These are phyloP conservation scores for Iberis amara DNA, from an alignment of 441 rosid species.

Conservation along the genomic window DNA sequence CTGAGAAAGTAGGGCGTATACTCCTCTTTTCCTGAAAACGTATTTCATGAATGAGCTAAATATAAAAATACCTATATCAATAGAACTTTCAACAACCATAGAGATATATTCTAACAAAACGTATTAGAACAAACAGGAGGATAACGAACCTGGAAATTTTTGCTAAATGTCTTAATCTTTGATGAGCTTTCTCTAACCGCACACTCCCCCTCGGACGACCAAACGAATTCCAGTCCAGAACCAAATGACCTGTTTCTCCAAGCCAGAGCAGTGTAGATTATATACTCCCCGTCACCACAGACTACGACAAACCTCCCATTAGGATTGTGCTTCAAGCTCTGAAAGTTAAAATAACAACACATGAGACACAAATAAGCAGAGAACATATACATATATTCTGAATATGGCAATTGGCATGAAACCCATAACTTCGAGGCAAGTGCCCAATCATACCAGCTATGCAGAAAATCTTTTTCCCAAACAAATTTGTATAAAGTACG, in stretches of 20 bases:
- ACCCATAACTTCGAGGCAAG: conserved; percentile 7
- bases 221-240: conserved; percentile 84
- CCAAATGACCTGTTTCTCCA: conserved; percentile 99
- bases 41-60: conserved; percentile 8
- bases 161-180: conserved; percentile 80
- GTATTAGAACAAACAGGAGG: conserved; percentile 1
- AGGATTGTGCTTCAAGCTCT: conserved; percentile 97
- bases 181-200: conserved; percentile 93
- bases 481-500: conserved; percentile 11
- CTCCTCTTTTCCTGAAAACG: conserved; percentile 74
- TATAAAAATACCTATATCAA: not conserved
- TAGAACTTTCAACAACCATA: conserved; percentile 6
- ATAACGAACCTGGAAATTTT: conserved; percentile 79
- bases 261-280: conserved; percentile 90
- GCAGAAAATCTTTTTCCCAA: conserved; percentile 6
- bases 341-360: conserved; percentile 25
- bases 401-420: not conserved
- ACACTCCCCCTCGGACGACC: conserved; percentile 97
- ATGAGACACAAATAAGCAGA: conserved; percentile 15
- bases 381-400: not conserved
- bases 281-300: conserved; percentile 95
- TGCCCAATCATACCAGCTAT: conserved; percentile 6
- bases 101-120: not conserved
- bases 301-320: conserved; percentile 96
- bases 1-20: conserved; percentile 82